Conservation (phyloP, 129 eudicot species). For the Daucus carota region DH1_v3.0 NC_030384.2:24660001-24660500, state of each 20-base stretch:
- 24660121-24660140: not conserved
- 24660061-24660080: not conserved
- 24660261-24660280: constrained; percentile 46
- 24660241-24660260: constrained; percentile 55
- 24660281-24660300: constrained; percentile 59
- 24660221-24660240: constrained; percentile 36
- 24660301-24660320: constrained; percentile 53
- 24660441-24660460: not conserved
- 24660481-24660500: not conserved
- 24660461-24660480: not conserved
- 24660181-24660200: not conserved
- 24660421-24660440: constrained; percentile 50
- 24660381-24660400: constrained; percentile 86
- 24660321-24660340: constrained; percentile 86
- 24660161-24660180: not conserved
- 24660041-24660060: not conserved
- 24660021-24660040: not conserved
- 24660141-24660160: not conserved
- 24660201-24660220: not conserved
- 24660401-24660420: constrained; percentile 77
- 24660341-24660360: constrained; percentile 80
- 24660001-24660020: not conserved
- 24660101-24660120: not conserved
- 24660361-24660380: constrained; percentile 93
- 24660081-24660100: not conserved